A percentile compares a stretch with the other conserved stretches of the same genome.
These are phyloP conservation scores for Colletotrichum tabaci DNA, from an alignment of 2,329 filamentous ascomycete genomes.

Conservation along the genomic window DNA sequence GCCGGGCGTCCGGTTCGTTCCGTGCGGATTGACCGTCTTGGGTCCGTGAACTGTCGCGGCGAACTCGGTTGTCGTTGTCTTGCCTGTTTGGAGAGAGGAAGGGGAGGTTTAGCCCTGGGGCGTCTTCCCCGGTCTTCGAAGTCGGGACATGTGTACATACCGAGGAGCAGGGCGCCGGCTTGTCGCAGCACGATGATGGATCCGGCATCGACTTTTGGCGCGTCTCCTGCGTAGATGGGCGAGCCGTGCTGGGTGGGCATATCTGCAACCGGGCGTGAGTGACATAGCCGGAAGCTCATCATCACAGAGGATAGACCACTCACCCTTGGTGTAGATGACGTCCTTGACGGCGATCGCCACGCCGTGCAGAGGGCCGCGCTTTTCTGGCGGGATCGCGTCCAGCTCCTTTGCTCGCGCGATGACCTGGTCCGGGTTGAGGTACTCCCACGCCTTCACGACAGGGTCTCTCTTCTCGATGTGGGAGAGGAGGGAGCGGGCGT, in stretches of 20 bases:
- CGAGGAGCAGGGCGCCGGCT: slow-evolving; percentile 71
- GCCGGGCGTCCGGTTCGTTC: slow-evolving; percentile 74
- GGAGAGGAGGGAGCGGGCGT: slow-evolving; percentile 62
- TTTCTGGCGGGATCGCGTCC: slow-evolving; percentile 61
- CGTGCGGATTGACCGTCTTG: slow-evolving; percentile 73
- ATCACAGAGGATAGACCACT: neutral
- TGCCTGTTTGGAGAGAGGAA: slow-evolving; percentile 43
- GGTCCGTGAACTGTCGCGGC: slow-evolving; percentile 69
- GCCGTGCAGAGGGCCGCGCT: slow-evolving; percentile 71
- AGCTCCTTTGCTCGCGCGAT: slow-evolving; percentile 65
- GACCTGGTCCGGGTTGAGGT: slow-evolving; percentile 61
- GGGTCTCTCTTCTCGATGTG: slow-evolving; percentile 61
- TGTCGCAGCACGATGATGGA: slow-evolving; percentile 66
- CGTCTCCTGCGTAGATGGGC: slow-evolving; percentile 64
- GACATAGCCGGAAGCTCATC: neutral
- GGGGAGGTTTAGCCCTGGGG: too few species aligned
- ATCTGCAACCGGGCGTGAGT: slow-evolving; percentile 50
- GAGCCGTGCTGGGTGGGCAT: slow-evolving; percentile 73
- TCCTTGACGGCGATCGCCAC: slow-evolving; percentile 73
- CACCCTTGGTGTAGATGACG: slow-evolving; percentile 70
- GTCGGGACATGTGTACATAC: slow-evolving; percentile 39
- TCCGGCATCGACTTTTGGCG: slow-evolving; percentile 65
- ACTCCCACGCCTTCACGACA: slow-evolving; percentile 65
- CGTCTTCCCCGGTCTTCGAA: too few species aligned
- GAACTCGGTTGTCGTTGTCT: slow-evolving; percentile 74